Evolutionary conservation across 1,284 basidiomycete genomes (phyloP).

Genomic region (Leccinum subrobustum): DNA sequence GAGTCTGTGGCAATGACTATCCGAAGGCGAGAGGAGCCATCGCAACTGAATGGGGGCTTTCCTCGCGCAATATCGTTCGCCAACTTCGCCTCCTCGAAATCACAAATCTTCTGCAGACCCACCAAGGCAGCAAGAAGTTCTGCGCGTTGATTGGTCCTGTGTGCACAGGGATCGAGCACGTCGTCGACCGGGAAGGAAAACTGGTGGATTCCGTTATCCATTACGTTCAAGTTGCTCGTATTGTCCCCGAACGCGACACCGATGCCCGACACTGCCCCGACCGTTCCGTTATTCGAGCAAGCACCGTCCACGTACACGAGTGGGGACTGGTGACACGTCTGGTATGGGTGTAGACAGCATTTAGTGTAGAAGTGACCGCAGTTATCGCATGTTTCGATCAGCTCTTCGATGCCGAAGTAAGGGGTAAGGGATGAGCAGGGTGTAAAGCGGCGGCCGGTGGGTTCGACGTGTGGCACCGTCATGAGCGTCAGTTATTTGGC

Average conservation of each 20-base stretch:
- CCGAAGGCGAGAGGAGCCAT: no score
- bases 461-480: not conserved
- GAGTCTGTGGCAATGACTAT: no score
- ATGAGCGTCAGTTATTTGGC: not conserved
- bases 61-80: no score
- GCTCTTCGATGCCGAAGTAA: not conserved
- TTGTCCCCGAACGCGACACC: slow-evolving; percentile 10
- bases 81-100: not conserved
- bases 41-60: no score
- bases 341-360: slow-evolving; percentile 1
- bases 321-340: slow-evolving; percentile 6
- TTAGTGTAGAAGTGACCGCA: slow-evolving; percentile 3
- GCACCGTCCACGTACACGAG: slow-evolving; percentile 17
- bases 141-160: slow-evolving; percentile 36
- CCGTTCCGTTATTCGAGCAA: slow-evolving; percentile 6
- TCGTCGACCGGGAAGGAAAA: slow-evolving; percentile 27
- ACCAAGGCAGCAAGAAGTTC: slow-evolving; percentile 35
- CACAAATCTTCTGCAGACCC: slow-evolving; percentile 12
- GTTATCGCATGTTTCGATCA: slow-evolving; percentile 7
- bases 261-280: slow-evolving; percentile 7
- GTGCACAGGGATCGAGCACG: slow-evolving; percentile 21
- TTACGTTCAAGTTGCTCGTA: not conserved
- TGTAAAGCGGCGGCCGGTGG: not conserved
- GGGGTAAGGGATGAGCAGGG: not conserved
- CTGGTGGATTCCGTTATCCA: slow-evolving; percentile 1